Base-by-base conservation (phyloP, 768 basidiomycete species). In the Pleurotus platypus region DNA sequence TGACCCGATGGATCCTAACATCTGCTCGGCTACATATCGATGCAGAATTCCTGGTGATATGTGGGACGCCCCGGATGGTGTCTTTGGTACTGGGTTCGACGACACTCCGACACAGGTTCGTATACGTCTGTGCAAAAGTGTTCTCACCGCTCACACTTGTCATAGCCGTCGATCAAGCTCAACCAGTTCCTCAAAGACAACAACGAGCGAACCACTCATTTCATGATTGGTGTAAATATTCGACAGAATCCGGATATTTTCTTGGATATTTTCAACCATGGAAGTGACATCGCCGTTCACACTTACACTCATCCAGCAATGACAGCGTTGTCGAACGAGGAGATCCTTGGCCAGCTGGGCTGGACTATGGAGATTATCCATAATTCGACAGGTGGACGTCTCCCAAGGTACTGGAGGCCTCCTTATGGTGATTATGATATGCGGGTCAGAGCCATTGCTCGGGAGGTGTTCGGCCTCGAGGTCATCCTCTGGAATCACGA, bases 401-500 rank as follows among this genome's bases (percentile, higher is more conserved):
- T 86, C 8, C 77, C 80, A 1, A 72, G 72, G 47, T 94, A 78
- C 76, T 97, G 94, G 94, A 75, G 92, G n/a, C 92, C 92, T 2
- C 92, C 92, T 7, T 93, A 83, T 66, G 92, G 91, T 39, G 90
- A 95, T 67, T 80, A 81, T 46, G 95, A 98, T 66, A 82, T 80
- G 69, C 83, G 95, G 47, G 90, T 96, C 26, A 77, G 83, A 37
- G 86, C 93, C 3, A 92, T 98, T 64, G 95, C 94, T 24, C 77
- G 81, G 66, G 85, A 92, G 67, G 73, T 83, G 27, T 94, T 97
- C 66, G 92, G 90, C 22, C 70, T 98, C 60, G 78, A 78, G 18
- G 89, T 90, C n/a, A 81, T 95, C 57, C 72, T 92, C 61, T 98
- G 95, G 95, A 94, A 95, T 70, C 82, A 86, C 57, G 94, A 95